phyloP scores from a whole-genome alignment of 257 asterid genomes.

The Echites panduratus region DNA sequence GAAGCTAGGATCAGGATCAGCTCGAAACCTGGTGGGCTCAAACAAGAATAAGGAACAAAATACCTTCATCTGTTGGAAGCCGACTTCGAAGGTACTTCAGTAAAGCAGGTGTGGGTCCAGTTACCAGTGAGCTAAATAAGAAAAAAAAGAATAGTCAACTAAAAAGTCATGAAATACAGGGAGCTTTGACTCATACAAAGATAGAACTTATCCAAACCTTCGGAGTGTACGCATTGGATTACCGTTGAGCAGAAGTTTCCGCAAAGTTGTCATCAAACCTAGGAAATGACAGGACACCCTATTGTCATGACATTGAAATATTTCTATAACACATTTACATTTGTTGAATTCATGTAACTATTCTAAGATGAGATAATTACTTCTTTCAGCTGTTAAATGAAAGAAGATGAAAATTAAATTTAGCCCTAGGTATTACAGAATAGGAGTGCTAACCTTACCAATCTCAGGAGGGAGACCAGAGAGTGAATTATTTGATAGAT shows the following conservation, averaged over 20 bases:
- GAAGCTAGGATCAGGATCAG: neutral
- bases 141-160: slow-evolving; percentile 14
- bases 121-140: slow-evolving; percentile 68
- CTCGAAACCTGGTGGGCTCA: slow-evolving; percentile 12
- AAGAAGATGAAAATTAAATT: neutral
- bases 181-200: slow-evolving; percentile 10
- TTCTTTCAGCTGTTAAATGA: neutral
- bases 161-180: slow-evolving; percentile 13
- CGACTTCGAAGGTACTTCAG: slow-evolving; percentile 80
- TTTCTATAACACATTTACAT: neutral
- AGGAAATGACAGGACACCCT: slow-evolving; percentile 8
- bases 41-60: slow-evolving; percentile 1
- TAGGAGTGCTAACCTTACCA: slow-evolving; percentile 61
- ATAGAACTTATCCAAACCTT: slow-evolving; percentile 47
- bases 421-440: slow-evolving; percentile 1
- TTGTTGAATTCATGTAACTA: neutral
- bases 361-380: neutral
- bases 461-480: slow-evolving; percentile 90
- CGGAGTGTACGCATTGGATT: slow-evolving; percentile 89
- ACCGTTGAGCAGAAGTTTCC: slow-evolving; percentile 85
- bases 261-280: slow-evolving; percentile 90
- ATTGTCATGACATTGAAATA: neutral
- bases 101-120: slow-evolving; percentile 84
- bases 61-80: slow-evolving; percentile 91
- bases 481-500: slow-evolving; percentile 86